phyloP scores from a whole-genome alignment of 2,329 filamentous ascomycete species.

The Fusarium cicatricum region DNA sequence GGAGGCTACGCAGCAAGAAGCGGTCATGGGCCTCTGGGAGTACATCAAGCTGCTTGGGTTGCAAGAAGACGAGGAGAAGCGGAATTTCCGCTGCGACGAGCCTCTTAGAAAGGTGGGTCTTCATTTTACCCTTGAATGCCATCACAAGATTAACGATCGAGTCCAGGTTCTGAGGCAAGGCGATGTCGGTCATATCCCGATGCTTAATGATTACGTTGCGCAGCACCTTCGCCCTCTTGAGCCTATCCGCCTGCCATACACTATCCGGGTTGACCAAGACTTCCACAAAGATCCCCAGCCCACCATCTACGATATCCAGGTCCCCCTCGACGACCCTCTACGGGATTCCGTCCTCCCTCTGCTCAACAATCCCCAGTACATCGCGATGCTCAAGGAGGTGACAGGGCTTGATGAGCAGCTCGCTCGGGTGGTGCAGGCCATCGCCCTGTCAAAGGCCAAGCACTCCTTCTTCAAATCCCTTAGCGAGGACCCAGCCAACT shows the following conservation, averaged over 20 bases:
- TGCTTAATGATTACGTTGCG: conserved; percentile 81
- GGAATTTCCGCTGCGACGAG: conserved; percentile 90
- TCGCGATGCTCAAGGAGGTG: conserved; percentile 78
- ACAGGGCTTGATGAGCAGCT: conserved; percentile 83
- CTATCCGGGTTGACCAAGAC: conserved; percentile 88
- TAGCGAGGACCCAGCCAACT: conserved; percentile 81
- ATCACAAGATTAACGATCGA: conserved; percentile 36
- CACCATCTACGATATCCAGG: conserved; percentile 89
- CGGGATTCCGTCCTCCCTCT: conserved; percentile 71
- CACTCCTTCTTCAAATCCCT: conserved; percentile 86
- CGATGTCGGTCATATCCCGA: conserved; percentile 84
- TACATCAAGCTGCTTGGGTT: conserved; percentile 87
- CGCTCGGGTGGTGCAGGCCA: conserved; percentile 81
- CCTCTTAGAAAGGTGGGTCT: conserved; percentile 74
- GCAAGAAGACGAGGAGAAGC: conserved; percentile 94
- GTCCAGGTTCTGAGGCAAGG: conserved; percentile 74
- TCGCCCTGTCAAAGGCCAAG: conserved; percentile 86
- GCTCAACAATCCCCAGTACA: conserved; percentile 74
- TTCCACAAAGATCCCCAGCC: conserved; percentile 79
- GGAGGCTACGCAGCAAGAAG: conserved; percentile 87
- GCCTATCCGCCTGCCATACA: conserved; percentile 87
- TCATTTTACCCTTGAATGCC: background rate
- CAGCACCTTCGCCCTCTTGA: conserved; percentile 81
- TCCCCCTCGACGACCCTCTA: conserved; percentile 84
- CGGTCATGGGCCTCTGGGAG: conserved; percentile 93